phyloP scores from a whole-genome alignment of 2,329 filamentous ascomycete genomes.

The Gaeumannomyces tritici region DNA sequence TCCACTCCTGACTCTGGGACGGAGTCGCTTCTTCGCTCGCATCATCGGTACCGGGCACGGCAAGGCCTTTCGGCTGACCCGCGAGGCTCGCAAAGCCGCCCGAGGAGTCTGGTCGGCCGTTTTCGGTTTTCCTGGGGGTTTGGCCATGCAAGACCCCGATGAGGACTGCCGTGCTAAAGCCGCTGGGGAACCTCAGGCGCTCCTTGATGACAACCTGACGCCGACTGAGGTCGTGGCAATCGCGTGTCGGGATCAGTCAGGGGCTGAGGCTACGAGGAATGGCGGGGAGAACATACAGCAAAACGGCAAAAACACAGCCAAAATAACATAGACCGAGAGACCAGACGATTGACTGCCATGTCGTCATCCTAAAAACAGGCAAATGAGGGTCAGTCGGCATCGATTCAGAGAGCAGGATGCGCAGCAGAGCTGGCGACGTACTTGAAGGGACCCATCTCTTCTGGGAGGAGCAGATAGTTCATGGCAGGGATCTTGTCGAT shows the following conservation, averaged over 20 bases:
- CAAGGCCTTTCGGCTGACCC: constrained; percentile 10
- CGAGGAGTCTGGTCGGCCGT: constrained; percentile 20
- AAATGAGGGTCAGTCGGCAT: too few species aligned
- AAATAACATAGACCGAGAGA: constrained; percentile 91
- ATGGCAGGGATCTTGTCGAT: constrained; percentile 63
- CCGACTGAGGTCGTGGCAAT: constrained; percentile 34
- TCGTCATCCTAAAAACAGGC: constrained; percentile 38
- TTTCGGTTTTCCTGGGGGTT: constrained; percentile 11
- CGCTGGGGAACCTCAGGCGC: constrained; percentile 87
- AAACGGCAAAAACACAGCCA: constrained; percentile 92
- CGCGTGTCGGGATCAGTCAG: neutral
- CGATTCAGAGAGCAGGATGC: too few species aligned
- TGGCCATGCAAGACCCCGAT: constrained; percentile 79
- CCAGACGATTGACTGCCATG: constrained; percentile 80
- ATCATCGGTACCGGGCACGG: constrained; percentile 9
- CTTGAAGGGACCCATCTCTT: constrained; percentile 66
- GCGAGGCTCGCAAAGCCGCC: constrained; percentile 34
- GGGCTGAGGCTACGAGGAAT: neutral
- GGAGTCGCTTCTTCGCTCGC: constrained; percentile 18
- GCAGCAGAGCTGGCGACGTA: too few species aligned
- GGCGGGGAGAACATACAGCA: constrained; percentile 39
- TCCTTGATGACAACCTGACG: constrained; percentile 90
- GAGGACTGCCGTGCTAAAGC: constrained; percentile 89
- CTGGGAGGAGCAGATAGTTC: constrained; percentile 69
- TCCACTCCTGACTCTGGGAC: constrained; percentile 25